These are phyloP conservation scores for Arabidopsis lyrata DNA, from an alignment of 441 rosid species.

Conservation along the genomic window DNA sequence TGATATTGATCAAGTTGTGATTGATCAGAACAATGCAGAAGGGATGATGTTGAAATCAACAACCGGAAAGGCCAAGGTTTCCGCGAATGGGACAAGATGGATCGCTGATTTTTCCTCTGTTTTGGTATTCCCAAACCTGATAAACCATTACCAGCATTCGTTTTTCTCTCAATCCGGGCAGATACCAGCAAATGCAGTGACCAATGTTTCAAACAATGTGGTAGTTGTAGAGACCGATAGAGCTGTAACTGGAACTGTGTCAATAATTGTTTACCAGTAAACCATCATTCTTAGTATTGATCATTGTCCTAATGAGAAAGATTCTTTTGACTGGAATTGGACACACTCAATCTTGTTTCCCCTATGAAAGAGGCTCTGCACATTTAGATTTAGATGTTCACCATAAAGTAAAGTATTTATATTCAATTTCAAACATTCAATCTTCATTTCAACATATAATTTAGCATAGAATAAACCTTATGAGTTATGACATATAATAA, in stretches of 20 bases:
- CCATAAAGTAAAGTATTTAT: no score
- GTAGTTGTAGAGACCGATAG: slow-evolving; percentile 70
- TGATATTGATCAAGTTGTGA: slow-evolving; percentile 59
- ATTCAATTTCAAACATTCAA: no score
- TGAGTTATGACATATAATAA: no score
- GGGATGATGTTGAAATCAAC: slow-evolving; percentile 70
- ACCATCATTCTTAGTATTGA: slow-evolving; percentile 28
- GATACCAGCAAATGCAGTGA: slow-evolving; percentile 50
- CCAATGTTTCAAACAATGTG: slow-evolving; percentile 56
- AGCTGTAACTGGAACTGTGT: slow-evolving; percentile 56
- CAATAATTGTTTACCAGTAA: slow-evolving; percentile 66
- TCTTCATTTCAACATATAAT: no score
- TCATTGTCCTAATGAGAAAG: slow-evolving; percentile 7
- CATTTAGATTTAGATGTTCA: no score
- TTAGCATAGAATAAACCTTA: no score
- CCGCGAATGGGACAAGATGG: slow-evolving; percentile 65
- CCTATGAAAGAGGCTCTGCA: no score
- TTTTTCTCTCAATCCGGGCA: slow-evolving; percentile 39
- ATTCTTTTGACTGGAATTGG: neutral
- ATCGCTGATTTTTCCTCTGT: slow-evolving; percentile 63
- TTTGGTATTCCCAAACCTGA: slow-evolving; percentile 62
- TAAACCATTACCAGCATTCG: slow-evolving; percentile 66
- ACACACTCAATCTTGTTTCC: no score
- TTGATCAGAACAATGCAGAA: slow-evolving; percentile 57
- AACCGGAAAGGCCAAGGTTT: slow-evolving; percentile 49